phyloP scores from a whole-genome alignment of 495 filamentous ascomycete species.

The Lichenothelia convexa region DNA sequence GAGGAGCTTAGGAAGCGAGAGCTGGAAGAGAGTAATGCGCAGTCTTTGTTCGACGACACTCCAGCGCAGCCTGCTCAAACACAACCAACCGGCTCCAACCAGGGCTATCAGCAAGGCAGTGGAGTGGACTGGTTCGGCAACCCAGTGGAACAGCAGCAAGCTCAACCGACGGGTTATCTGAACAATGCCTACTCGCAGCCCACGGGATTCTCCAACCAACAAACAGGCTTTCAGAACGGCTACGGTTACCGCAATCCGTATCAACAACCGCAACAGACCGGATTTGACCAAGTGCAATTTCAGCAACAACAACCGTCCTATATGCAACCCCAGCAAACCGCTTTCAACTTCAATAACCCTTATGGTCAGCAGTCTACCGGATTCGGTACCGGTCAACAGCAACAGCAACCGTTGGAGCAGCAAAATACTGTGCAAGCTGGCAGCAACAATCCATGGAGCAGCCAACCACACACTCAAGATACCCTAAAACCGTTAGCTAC shows the following conservation, averaged over 20 bases:
- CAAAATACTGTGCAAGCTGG: slow-evolving; percentile 47
- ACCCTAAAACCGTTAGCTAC: slow-evolving; percentile 51
- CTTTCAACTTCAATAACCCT: slow-evolving; percentile 51
- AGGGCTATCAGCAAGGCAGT: slow-evolving; percentile 89
- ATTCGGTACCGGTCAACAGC: slow-evolving; percentile 30
- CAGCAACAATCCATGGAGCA: slow-evolving; percentile 72
- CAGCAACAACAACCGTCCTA: slow-evolving; percentile 28
- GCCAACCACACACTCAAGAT: slow-evolving; percentile 23
- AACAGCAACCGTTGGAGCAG: slow-evolving; percentile 27
- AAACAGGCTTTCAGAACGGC: slow-evolving; percentile 44
- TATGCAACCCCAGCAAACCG: slow-evolving; percentile 54
- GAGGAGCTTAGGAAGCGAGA: slow-evolving; percentile 76
- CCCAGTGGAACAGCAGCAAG: slow-evolving; percentile 55
- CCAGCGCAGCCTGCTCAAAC: slow-evolving; percentile 42
- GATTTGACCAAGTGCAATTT: slow-evolving; percentile 21
- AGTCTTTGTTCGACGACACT: slow-evolving; percentile 73
- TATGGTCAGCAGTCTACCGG: slow-evolving; percentile 34
- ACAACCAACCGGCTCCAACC: slow-evolving; percentile 78
- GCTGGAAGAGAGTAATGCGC: slow-evolving; percentile 74
- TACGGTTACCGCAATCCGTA: slow-evolving; percentile 24
- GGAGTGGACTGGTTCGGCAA: slow-evolving; percentile 96
- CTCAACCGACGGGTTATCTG: slow-evolving; percentile 66
- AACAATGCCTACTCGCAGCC: slow-evolving; percentile 69
- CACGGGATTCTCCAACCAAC: slow-evolving; percentile 17
- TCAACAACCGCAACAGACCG: slow-evolving; percentile 41